Percentiles rank a stretch among this genome's conserved stretches.
Conservation (phyloP, 495 filamentous ascomycete species). For the Penicillium cinerascens region DNA sequence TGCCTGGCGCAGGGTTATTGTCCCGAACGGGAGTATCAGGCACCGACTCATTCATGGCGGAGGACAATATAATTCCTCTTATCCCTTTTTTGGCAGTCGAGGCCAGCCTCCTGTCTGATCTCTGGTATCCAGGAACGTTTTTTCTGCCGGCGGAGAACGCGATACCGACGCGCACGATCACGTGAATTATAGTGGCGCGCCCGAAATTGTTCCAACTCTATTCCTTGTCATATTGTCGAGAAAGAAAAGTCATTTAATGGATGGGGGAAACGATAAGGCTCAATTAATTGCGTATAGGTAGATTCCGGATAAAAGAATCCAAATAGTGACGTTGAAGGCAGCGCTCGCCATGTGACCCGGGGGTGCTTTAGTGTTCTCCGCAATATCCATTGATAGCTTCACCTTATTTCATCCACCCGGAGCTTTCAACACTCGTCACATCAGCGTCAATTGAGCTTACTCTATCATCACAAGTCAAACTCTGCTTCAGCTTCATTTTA, state of each 20-base stretch:
- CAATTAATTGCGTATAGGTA: neutral
- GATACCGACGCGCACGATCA: constrained; percentile 21
- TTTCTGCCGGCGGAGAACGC: constrained; percentile 31
- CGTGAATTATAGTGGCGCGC: constrained; percentile 17
- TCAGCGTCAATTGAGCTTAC: neutral
- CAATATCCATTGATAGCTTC: constrained; percentile 11
- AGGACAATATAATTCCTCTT: neutral
- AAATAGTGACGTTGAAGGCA: neutral
- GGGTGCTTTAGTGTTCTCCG: constrained; percentile 14
- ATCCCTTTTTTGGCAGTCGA: constrained; percentile 6
- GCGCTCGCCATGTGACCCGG: constrained; percentile 11
- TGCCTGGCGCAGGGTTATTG: constrained; percentile 40
- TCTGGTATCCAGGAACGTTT: constrained; percentile 17
- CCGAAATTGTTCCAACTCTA: neutral
- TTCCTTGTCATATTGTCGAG: neutral
- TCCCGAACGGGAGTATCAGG: constrained; percentile 48
- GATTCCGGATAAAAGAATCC: neutral
- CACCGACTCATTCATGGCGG: constrained; percentile 40
- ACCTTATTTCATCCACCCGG: neutral
- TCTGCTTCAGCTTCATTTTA: neutral
- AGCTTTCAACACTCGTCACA: neutral
- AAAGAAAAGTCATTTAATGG: neutral
- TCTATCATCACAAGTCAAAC: neutral
- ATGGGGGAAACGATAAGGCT: neutral
- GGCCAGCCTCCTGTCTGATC: constrained; percentile 14